Percentiles rank a stretch among this genome's conserved stretches.
Evolutionary conservation across 441 rosid genomes (phyloP).

Genomic region (Corymbia calophylla): DNA sequence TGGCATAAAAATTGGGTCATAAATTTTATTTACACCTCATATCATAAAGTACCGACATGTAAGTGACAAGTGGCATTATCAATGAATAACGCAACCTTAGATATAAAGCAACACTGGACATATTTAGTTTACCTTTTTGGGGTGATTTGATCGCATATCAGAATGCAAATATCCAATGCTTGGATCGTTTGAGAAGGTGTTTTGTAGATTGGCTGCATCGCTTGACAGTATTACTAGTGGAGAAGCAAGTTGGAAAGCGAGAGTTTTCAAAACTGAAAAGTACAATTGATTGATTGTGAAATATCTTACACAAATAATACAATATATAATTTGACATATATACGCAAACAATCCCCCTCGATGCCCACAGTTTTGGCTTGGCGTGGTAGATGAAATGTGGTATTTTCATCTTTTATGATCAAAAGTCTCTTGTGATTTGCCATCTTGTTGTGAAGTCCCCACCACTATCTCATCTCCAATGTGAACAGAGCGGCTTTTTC

Average conservation of each 20-base stretch:
- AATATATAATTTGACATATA: no score
- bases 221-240: not conserved
- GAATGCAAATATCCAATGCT: not conserved
- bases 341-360: not conserved
- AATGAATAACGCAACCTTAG: not conserved
- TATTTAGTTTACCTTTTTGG: not conserved
- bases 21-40: not conserved
- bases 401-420: not conserved
- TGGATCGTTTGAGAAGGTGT: not conserved
- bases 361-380: not conserved
- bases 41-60: accelerated
- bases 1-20: not conserved
- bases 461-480: not conserved
- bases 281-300: not conserved
- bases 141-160: not conserved
- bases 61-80: not conserved
- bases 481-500: not conserved
- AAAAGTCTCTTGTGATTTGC: not conserved
- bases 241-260: not conserved
- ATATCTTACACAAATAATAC: no score
- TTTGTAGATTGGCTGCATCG: not conserved
- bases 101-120: not conserved
- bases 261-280: not conserved
- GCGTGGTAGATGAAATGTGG: not conserved
- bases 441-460: not conserved